Evolutionary conservation across 306 rosid genomes (phyloP).

Genomic region (Benincasa hispida): DNA sequence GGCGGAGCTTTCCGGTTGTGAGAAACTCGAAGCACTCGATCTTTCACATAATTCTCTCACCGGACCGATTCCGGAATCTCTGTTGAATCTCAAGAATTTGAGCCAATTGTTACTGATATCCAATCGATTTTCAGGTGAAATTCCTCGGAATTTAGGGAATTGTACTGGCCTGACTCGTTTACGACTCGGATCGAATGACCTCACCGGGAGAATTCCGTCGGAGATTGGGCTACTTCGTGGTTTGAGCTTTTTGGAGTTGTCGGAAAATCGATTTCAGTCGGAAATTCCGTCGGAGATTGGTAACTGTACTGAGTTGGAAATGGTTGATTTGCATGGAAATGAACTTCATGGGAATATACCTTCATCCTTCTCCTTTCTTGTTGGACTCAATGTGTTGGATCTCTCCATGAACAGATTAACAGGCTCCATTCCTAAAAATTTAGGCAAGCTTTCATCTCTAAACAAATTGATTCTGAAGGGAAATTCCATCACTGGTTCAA

Average conservation of each 20-base stretch:
- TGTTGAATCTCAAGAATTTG: conserved; percentile 68
- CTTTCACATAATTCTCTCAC: conserved; percentile 74
- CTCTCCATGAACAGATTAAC: conserved; percentile 55
- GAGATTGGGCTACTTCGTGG: conserved; percentile 49
- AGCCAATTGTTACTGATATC: conserved; percentile 75
- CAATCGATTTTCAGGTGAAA: conserved; percentile 59
- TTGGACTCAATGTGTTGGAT: conserved; percentile 60
- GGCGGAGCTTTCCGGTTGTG: conserved; percentile 50
- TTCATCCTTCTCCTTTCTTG: conserved; percentile 45
- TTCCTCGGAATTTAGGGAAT: conserved; percentile 67
- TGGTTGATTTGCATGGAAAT: conserved; percentile 84
- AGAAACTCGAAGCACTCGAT: conserved; percentile 83
- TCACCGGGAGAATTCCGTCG: conserved; percentile 63
- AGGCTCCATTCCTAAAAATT: conserved; percentile 47
- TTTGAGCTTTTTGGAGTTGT: conserved; percentile 71
- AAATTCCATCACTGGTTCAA: conserved; percentile 46
- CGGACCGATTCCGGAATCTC: conserved; percentile 55
- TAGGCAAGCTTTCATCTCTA: conserved; percentile 55
- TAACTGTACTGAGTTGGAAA: conserved; percentile 60
- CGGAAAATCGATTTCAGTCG: conserved; percentile 53
- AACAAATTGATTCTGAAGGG: conserved; percentile 58
- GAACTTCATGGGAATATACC: conserved; percentile 63
- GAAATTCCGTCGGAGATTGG: conserved; percentile 67
- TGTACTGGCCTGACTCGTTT: conserved; percentile 62
- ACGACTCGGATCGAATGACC: conserved; percentile 72